Evolutionary conservation across 106 monocot genomes (phyloP).

Genomic region (Vanilla planifolia): DNA sequence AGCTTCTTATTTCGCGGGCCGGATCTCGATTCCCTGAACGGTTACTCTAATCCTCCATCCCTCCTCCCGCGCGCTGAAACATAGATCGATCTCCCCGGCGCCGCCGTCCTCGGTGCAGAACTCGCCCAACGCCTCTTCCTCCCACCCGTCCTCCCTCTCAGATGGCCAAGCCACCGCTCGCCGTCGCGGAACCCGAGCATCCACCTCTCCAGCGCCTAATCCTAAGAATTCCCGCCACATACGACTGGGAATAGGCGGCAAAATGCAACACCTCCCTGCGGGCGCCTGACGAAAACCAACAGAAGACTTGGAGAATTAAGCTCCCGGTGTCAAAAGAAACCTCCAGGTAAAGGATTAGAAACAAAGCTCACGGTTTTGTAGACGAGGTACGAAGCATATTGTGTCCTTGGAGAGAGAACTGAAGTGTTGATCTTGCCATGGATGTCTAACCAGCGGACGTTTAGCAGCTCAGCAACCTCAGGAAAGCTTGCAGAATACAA

Average conservation of each 20-base stretch:
- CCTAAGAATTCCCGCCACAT: neutral
- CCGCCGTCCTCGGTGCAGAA: slow-evolving; percentile 35
- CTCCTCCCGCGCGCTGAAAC: slow-evolving; percentile 18
- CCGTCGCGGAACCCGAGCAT: neutral
- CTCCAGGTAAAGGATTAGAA: slow-evolving; percentile 20
- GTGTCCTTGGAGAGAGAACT: slow-evolving; percentile 41
- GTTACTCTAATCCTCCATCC: slow-evolving; percentile 40
- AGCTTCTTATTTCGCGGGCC: no score
- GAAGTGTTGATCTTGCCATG: slow-evolving; percentile 24
- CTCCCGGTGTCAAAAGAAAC: slow-evolving; percentile 17
- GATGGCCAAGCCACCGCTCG: neutral
- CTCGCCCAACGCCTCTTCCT: slow-evolving; percentile 47
- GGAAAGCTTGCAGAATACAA: slow-evolving; percentile 38
- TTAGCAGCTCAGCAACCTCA: slow-evolving; percentile 53
- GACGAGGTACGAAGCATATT: slow-evolving; percentile 49
- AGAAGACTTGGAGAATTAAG: neutral
- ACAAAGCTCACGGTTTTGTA: slow-evolving; percentile 31
- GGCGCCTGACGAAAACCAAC: no score
- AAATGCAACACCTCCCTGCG: neutral
- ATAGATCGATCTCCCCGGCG: slow-evolving; percentile 34
- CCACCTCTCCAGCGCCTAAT: neutral
- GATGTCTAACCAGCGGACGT: slow-evolving; percentile 76
- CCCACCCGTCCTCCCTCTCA: slow-evolving; percentile 39
- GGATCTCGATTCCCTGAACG: slow-evolving; percentile 46
- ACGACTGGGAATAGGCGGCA: no score